Evolutionary conservation across 139 green algal genomes (phyloP).

Genomic region (Chlorella sp.): DNA sequence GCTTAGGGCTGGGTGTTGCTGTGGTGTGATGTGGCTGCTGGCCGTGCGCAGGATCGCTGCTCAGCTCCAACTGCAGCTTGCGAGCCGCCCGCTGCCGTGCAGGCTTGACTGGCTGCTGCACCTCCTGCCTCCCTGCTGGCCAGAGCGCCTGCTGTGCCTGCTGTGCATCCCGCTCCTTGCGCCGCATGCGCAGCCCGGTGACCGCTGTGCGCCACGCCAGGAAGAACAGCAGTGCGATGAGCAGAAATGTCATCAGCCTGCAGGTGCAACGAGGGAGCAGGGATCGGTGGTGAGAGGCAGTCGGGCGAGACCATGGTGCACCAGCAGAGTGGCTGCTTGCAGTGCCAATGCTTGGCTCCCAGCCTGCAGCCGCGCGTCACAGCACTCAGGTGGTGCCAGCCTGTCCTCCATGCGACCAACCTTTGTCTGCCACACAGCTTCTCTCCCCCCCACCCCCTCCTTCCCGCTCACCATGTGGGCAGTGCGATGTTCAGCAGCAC

Average conservation of each 20-base stretch:
- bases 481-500: constrained; percentile 63
- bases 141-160: neutral
- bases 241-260: constrained; percentile 49
- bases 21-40: neutral
- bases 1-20: neutral
- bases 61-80: neutral
- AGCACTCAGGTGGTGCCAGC: too few species aligned
- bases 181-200: constrained; percentile 36
- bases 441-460: neutral
- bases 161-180: neutral
- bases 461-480: constrained; percentile 38
- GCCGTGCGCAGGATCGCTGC: neutral
- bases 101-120: neutral
- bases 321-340: neutral
- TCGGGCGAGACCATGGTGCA: too few species aligned
- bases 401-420: too few species aligned
- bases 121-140: neutral
- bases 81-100: neutral
- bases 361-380: too few species aligned
- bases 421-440: too few species aligned
- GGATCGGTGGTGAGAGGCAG: too few species aligned
- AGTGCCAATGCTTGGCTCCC: too few species aligned
- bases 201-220: constrained; percentile 24
- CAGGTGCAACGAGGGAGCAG: neutral
- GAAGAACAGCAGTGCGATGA: constrained; percentile 51